Percentiles rank a stretch among this genome's conserved stretches.
These are phyloP conservation scores for Calocybe indica DNA, from an alignment of 768 basidiomycete species.

Conservation along the genomic window DNA sequence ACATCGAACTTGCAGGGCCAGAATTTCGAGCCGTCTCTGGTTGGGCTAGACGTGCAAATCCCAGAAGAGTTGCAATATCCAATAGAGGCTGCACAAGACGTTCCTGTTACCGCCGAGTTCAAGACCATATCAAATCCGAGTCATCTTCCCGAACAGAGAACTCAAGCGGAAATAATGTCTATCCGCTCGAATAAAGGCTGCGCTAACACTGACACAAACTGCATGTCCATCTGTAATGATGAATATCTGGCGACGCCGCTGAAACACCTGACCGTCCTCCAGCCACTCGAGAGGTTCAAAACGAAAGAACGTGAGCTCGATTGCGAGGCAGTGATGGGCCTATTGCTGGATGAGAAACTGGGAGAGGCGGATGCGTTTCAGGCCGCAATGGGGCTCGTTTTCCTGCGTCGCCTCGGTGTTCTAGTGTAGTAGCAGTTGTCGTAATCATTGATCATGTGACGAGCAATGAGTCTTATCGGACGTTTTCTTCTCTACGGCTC, in stretches of 20 bases:
- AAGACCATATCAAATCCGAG: no score
- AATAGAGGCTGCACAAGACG: no score
- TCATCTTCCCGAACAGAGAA: no score
- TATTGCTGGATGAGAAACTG: slow-evolving; percentile 28
- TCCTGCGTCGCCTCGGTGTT: slow-evolving; percentile 21
- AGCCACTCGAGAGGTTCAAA: slow-evolving; percentile 14
- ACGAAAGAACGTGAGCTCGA: slow-evolving; percentile 14
- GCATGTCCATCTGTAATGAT: slow-evolving; percentile 7
- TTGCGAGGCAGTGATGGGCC: slow-evolving; percentile 19
- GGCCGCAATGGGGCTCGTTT: slow-evolving; percentile 42
- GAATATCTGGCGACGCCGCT: slow-evolving; percentile 23
- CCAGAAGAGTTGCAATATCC: no score
- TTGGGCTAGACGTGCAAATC: no score
- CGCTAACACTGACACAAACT: background rate
- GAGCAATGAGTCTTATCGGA: no score
- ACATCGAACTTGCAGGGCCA: no score
- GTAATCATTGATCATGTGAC: no score
- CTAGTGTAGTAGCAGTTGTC: no score
- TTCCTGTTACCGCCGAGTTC: no score
- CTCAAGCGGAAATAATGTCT: background rate
- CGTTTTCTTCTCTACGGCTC: no score
- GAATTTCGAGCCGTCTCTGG: no score
- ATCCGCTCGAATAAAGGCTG: slow-evolving; percentile 9
- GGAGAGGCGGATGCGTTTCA: slow-evolving; percentile 33
- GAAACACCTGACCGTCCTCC: slow-evolving; percentile 28